Conservation (phyloP, 2,329 filamentous ascomycete genomes). For the Claviceps pazoutovae region DNA sequence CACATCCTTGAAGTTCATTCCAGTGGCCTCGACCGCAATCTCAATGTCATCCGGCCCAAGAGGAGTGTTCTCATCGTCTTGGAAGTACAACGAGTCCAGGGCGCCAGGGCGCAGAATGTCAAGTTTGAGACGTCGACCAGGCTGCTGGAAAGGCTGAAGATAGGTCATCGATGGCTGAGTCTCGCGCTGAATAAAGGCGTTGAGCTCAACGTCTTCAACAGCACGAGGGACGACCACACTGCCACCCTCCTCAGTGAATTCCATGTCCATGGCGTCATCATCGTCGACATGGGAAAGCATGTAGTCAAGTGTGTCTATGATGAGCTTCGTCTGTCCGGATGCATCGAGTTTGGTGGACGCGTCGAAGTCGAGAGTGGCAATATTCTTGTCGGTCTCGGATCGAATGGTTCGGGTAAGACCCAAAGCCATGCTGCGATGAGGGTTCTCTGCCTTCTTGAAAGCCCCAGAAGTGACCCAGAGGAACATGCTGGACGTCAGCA, state of each 20-base stretch:
- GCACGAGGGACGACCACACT: slow-evolving; percentile 16
- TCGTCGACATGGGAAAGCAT: background rate
- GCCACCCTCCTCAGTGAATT: slow-evolving; percentile 17
- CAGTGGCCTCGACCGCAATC: slow-evolving; percentile 27
- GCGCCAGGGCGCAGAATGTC: slow-evolving; percentile 25
- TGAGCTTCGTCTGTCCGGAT: background rate
- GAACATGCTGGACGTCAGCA: slow-evolving; percentile 15
- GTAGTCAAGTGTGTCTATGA: background rate
- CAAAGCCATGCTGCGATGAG: slow-evolving; percentile 28
- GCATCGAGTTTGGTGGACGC: slow-evolving; percentile 10
- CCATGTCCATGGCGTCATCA: slow-evolving; percentile 13
- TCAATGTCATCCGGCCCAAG: slow-evolving; percentile 25
- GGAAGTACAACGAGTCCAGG: slow-evolving; percentile 26
- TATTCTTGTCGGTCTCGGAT: slow-evolving; percentile 30
- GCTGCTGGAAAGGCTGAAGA: slow-evolving; percentile 24
- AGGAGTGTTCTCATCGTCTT: slow-evolving; percentile 17
- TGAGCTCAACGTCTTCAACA: slow-evolving; percentile 13
- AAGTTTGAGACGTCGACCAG: slow-evolving; percentile 20
- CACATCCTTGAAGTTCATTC: slow-evolving; percentile 33
- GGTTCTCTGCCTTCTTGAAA: slow-evolving; percentile 21
- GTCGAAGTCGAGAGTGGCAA: slow-evolving; percentile 32
- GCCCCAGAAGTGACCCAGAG: slow-evolving; percentile 28
- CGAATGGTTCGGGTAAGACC: slow-evolving; percentile 32
- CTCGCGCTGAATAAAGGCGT: slow-evolving; percentile 14
- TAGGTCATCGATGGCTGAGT: slow-evolving; percentile 14